Percentiles rank a stretch among this genome's conserved stretches.
phyloP scores from a whole-genome alignment of 2,329 filamentous ascomycete species.

The Paracorniculantispora psalliotae region DNA sequence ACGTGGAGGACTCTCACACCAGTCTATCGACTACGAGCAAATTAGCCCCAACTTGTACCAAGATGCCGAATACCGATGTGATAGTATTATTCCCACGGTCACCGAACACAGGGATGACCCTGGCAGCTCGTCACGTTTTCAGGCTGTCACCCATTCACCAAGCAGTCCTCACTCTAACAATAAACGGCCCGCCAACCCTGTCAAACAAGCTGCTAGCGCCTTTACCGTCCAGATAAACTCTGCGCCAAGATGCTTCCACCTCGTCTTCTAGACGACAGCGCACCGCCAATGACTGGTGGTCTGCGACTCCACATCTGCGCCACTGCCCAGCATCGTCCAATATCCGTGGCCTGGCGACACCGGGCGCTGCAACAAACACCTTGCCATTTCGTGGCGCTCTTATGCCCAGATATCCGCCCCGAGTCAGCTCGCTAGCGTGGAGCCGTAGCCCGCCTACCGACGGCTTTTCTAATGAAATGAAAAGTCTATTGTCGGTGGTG shows the following conservation, averaged over 20 bases:
- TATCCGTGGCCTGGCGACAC: neutral
- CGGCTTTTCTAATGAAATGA: neutral
- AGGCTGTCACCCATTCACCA: too few relatives aligned
- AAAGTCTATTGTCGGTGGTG: too few relatives aligned
- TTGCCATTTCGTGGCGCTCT: neutral
- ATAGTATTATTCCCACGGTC: too few relatives aligned
- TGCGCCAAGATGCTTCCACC: conserved; percentile 1
- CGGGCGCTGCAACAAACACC: neutral
- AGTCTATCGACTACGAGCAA: too few relatives aligned
- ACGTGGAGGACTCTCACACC: too few relatives aligned
- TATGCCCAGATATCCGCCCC: neutral
- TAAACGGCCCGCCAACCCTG: neutral
- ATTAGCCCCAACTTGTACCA: too few relatives aligned
- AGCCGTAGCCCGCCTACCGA: neutral
- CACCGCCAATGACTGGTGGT: neutral
- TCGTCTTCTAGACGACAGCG: neutral
- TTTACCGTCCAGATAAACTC: neutral
- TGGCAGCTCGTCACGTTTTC: too few relatives aligned
- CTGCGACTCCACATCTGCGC: neutral
- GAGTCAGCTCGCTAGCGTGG: neutral
- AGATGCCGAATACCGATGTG: too few relatives aligned
- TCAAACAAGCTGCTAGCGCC: neutral
- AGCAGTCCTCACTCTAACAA: too few relatives aligned
- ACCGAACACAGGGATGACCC: too few relatives aligned
- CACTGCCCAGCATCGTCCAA: neutral